These are phyloP conservation scores for Aschersonia sp. DNA, from an alignment of 2,329 filamentous ascomycete species.

Conservation along the genomic window DNA sequence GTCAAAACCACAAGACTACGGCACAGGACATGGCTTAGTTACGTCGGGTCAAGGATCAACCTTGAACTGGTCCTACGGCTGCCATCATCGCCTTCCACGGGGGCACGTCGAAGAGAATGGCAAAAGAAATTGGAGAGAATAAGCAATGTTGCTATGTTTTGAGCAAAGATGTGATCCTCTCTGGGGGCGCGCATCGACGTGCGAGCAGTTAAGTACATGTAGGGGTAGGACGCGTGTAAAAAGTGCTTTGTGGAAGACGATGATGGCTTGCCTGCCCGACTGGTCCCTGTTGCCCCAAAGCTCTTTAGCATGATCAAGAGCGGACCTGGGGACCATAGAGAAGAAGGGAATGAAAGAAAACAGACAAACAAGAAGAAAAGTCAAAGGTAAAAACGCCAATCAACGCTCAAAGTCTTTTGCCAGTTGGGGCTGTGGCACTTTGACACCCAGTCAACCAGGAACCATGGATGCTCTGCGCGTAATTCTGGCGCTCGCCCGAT, in stretches of 20 bases:
- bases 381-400: background rate
- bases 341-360: conserved; percentile 7
- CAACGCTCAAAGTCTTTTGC: conserved; percentile 1
- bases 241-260: conserved; percentile 44
- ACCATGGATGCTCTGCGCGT: no score
- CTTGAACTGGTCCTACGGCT: conserved; percentile 34
- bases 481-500: no score
- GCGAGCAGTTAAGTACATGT: conserved; percentile 51
- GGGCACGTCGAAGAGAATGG: conserved; percentile 19
- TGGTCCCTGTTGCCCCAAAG: conserved; percentile 2
- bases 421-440: no score
- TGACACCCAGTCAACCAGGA: no score
- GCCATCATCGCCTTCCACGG: conserved; percentile 49
- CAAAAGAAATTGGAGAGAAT: conserved; percentile 18
- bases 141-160: conserved; percentile 26
- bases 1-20: conserved; percentile 1
- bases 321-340: no score
- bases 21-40: conserved; percentile 3
- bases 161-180: conserved; percentile 20
- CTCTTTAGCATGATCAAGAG: background rate
- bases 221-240: conserved; percentile 9
- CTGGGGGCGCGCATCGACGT: conserved; percentile 14
- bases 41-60: conserved; percentile 4
- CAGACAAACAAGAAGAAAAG: background rate
- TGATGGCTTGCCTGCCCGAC: conserved; percentile 47